Evolutionary conservation across 78 protist species (phyloP), one percentile per base, ranked within the genome.

Genomic region (Speleostelium caveatum): DNA sequence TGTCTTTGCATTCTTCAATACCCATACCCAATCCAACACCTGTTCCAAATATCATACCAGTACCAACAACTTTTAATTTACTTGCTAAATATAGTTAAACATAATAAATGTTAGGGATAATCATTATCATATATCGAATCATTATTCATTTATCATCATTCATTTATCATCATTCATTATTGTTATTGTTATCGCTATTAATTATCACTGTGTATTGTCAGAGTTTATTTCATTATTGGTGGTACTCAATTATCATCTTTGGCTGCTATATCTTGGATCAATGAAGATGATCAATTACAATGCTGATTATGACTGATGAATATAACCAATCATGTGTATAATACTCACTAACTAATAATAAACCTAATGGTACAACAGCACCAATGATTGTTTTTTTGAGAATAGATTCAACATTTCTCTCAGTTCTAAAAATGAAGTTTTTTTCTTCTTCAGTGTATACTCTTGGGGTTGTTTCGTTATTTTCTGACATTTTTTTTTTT

Each of bases 21-120:
- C 71, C 67, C 69, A 75, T 60, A 61, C 85, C 79, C 55, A 75
- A 24, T 45, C 85, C 85, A 75, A 75, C 30, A 75, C 85, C 85
- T 58, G 26, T 58, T 32, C 85, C 85, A 24, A 75, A 75, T 24
- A 75, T n/a, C 85, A 75, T 75, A 8, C 24, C 58, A 55, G 85
- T 33, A 55, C 85, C 85, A 59, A 75, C 26, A 75, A 75, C 67
- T 39, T 75, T 75, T 60, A 75, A 60, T 41, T 36, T 75, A 63
- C 85, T 75, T 26, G 85, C 85, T 75, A 60, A 30, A 24, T 45
- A 45, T 6, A 45, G 6, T 45, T 45, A 8, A 42, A 24, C 6
- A n/a, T 42, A 2, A 67, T n/a, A 21, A 14, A 42, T 35, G 41
- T 8, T 35, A 67, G 51, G 5, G 8, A 63, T 35, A 63, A 7